A percentile compares a stretch with the other conserved stretches of the same genome.
Evolutionary conservation across 352 stramenopile genomes (phyloP).

Genomic region (Saprolegnia parasitica): DNA sequence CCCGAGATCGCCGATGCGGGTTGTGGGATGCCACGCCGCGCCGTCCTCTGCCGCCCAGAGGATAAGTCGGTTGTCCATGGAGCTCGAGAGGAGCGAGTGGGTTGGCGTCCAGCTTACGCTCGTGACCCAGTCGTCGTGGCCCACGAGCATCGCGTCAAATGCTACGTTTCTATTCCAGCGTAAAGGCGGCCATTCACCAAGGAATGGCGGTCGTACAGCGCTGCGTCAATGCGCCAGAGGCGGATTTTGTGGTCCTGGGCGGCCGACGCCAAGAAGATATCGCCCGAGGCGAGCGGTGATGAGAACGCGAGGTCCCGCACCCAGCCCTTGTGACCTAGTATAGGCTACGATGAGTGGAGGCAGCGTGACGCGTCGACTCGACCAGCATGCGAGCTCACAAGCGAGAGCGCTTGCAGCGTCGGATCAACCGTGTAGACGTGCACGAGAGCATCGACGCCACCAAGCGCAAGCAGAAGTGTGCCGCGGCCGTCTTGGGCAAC

Average conservation of each 20-base stretch:
- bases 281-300: background rate
- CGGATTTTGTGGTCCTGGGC: conserved; percentile 69
- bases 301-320: conserved; percentile 62
- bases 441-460: conserved; percentile 65
- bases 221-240: conserved; percentile 50
- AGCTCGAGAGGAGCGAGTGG: conserved; percentile 45
- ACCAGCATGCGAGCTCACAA: conserved; percentile 32
- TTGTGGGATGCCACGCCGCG: conserved; percentile 41
- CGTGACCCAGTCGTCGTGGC: conserved; percentile 80
- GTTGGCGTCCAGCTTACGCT: conserved; percentile 48
- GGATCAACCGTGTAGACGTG: conserved; percentile 50
- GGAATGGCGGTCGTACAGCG: conserved; percentile 1
- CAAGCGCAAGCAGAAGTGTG: conserved; percentile 46
- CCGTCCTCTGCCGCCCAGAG: conserved; percentile 43
- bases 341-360: conserved; percentile 10
- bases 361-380: background rate
- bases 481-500: conserved; percentile 28
- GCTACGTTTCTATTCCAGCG: conserved; percentile 31
- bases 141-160: conserved; percentile 63
- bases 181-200: background rate
- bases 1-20: conserved; percentile 54
- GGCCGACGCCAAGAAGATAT: conserved; percentile 48
- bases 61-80: conserved; percentile 78
- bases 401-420: conserved; percentile 27
- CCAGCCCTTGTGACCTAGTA: conserved; percentile 65